Evolutionary conservation across 208 protist species (phyloP), one percentile per base, ranked within the genome.

Genomic region (Trypanosoma cruzi): DNA sequence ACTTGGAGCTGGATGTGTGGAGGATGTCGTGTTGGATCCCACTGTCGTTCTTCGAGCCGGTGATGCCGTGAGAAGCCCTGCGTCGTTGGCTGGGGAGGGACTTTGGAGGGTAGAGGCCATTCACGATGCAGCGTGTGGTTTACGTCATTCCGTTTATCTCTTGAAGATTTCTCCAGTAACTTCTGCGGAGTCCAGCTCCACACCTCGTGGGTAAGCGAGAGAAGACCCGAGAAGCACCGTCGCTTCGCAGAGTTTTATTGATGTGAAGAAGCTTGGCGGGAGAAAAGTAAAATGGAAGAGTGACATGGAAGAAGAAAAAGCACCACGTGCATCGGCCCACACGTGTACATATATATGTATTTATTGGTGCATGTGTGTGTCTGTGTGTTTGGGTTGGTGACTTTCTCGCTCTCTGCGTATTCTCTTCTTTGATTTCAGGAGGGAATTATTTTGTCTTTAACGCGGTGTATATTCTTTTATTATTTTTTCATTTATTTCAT

Each of bases 141-240:
- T 80, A 5, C 75, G 83, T 1, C 90, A 96, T 74, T 89, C 87
- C 34, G 70, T 93, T 4, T 89, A 90, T 64, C 60, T 96, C 0
- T 31, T 96, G 16, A 76, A 92, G 42, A 81, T 92, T 3, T 36
- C 16, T 28, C 36, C 26, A 22, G 11, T 46, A 34, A 28, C 56
- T 11, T 56, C 46, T 2, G 18, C 40, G 18, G 11, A 44, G 10
- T 2, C 3, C 3, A 16, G 13, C 18, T 44, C 40, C 8, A 14
- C 40, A 44, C 40, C 40, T 7, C 40, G 18, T 20, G 11, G 13
- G 8, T 44, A 16, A 13, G 40, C 40, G 1, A 16, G 40, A 16
- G 40, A 7, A 44, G 1, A 14, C 40, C 40, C 40, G 11, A 13
- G 10, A 44, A 1, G 18, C 18, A 44, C 11, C 40, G 8, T 44